Evolutionary conservation across 1,284 basidiomycete genomes (phyloP).

Genomic region (Cutaneotrichosporon cutaneum): DNA sequence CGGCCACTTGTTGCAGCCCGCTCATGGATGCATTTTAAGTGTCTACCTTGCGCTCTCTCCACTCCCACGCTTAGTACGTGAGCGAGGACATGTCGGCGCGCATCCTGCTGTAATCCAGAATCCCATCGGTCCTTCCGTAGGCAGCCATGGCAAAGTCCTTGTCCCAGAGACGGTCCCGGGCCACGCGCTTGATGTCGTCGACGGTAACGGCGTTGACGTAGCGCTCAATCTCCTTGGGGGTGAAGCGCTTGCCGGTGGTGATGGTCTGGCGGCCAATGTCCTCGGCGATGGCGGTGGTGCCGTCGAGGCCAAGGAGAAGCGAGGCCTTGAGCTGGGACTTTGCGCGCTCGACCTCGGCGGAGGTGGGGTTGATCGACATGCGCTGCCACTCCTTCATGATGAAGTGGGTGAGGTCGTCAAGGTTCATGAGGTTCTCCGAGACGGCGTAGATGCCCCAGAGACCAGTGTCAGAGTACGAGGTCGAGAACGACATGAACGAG

Average conservation of each 20-base stretch:
- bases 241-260: conserved; percentile 83
- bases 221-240: conserved; percentile 90
- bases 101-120: conserved; percentile 51
- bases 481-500: conserved; percentile 99
- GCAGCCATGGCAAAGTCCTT: conserved; percentile 70
- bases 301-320: conserved; percentile 85
- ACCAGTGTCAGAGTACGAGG: conserved; percentile 98
- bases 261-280: conserved; percentile 97
- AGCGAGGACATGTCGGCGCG: conserved; percentile 9
- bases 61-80: conserved; percentile 4
- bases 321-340: conserved; percentile 98
- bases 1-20: background rate
- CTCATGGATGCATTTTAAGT: conserved; percentile 9
- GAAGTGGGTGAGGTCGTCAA: conserved; percentile 93
- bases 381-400: conserved; percentile 96
- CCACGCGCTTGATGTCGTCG: conserved; percentile 91
- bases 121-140: conserved; percentile 80
- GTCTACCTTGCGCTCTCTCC: conserved; percentile 1
- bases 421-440: conserved; percentile 85
- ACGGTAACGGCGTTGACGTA: conserved; percentile 80
- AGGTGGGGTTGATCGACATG: conserved; percentile 83
- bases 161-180: conserved; percentile 92
- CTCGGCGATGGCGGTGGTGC: conserved; percentile 94
- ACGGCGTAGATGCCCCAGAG: conserved; percentile 99
- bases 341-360: conserved; percentile 89